Evolutionary conservation across 2,329 filamentous ascomycete species (phyloP), one percentile per base, ranked within the genome.

Genomic region (Trichoderma koningiopsis): DNA sequence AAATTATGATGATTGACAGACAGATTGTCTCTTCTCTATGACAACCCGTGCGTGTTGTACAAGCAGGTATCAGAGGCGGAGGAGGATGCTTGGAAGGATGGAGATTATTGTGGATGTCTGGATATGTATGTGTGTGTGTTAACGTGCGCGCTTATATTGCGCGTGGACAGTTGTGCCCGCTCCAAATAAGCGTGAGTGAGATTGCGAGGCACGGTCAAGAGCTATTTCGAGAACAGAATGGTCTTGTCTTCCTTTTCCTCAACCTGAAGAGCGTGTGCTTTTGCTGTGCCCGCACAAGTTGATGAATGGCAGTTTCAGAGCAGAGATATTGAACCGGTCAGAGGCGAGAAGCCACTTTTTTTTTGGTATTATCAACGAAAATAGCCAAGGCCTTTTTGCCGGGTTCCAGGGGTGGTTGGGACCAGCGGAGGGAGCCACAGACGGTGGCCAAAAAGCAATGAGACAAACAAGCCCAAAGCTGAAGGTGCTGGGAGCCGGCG

Each of bases 331-430:
- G 33, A 35, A 5, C 33, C 33, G 33, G 61, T 64, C 22, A 64
- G 61, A 49, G n/a, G 47, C 61, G 47, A 63, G 49, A 14, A 55
- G 49, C 62, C 62, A 57, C 62, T 65, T 61, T 43, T 56, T 27
- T n/a, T 13, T 55, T 33, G 8, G 29, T 11, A 47, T 35, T 53
- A 49, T 64, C 22, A 53, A 52, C 37, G 40, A 49, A 29, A 37
- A 64, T 27, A 47, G 62, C 52, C 61, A 65, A 57, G 52, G 24
- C 35, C 52, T 40, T 47, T 64, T 43, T 27, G 62, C 62, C 52
- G 63, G 63, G 27, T 29, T 66, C 31, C 63, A 66, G 63, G 65
- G 65, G 27, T 33, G 65, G 11, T 31, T 31, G 40, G 63, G 63
- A 47, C 22, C 8, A 10, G 52, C n/a, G 52, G 63, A 66, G 35